Percentiles rank a stretch among this genome's conserved stretches.
These are phyloP conservation scores for Cylindrotheca fusiformis DNA, from an alignment of 108 stramenopile species.

Conservation along the genomic window DNA sequence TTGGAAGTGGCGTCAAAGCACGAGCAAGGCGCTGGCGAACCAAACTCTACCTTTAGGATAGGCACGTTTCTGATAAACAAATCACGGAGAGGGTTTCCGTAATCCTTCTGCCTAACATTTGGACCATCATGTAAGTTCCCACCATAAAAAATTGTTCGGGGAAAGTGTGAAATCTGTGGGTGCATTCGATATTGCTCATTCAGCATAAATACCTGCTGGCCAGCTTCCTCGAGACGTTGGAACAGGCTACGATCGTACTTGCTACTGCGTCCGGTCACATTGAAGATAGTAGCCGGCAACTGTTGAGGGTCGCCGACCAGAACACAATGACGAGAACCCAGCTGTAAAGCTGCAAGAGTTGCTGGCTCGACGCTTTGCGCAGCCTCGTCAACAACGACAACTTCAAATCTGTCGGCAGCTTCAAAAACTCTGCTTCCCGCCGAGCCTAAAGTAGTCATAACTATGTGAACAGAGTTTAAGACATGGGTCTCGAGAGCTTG, in stretches of 20 bases:
- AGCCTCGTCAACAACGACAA: slow-evolving; percentile 98
- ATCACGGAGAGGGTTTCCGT: slow-evolving; percentile 64
- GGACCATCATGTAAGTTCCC: slow-evolving; percentile 80
- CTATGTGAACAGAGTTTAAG: slow-evolving; percentile 89
- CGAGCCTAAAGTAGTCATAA: slow-evolving; percentile 95
- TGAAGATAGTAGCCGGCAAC: slow-evolving; percentile 97
- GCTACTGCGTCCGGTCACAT: slow-evolving; percentile 68
- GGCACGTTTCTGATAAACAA: slow-evolving; percentile 41
- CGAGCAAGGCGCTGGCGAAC: too few relatives aligned
- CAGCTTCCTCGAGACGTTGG: slow-evolving; percentile 92
- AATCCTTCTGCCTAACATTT: slow-evolving; percentile 67
- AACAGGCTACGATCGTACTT: slow-evolving; percentile 96
- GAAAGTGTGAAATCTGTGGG: slow-evolving; percentile 85
- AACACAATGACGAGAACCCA: slow-evolving; percentile 84
- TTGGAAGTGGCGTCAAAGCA: too few relatives aligned
- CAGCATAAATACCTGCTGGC: slow-evolving; percentile 89
- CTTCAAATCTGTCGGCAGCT: slow-evolving; percentile 86
- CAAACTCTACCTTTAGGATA: slow-evolving; percentile 36
- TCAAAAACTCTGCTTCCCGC: slow-evolving; percentile 85
- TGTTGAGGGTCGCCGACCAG: slow-evolving; percentile 98
- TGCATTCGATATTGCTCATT: slow-evolving; percentile 98
- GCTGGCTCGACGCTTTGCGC: slow-evolving; percentile 96
- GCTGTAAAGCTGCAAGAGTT: slow-evolving; percentile 89
- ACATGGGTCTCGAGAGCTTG: slow-evolving; percentile 74
- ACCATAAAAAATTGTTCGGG: slow-evolving; percentile 84